Conservation (phyloP, 306 rosid species). For the Vigna reflexopilosa region DNA sequence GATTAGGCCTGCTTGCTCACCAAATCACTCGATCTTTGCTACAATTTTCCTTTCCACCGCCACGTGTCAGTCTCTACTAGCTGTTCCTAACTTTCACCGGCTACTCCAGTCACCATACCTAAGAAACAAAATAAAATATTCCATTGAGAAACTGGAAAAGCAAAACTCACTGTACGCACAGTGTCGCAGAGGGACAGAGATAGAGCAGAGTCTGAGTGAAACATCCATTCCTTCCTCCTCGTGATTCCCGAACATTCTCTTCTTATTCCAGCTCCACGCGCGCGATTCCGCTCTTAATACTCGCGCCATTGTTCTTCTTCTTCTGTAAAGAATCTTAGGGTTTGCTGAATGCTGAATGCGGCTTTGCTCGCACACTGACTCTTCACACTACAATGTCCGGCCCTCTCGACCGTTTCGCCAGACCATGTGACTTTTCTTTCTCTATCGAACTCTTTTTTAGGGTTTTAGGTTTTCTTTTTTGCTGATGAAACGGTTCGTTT, state of each 20-base stretch:
- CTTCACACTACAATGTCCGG: conserved; percentile 62
- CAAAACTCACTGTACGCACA: not conserved
- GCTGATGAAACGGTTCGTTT: not conserved
- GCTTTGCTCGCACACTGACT: conserved; percentile 41
- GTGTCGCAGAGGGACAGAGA: conserved; percentile 20
- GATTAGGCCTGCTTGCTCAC: conserved; percentile 25
- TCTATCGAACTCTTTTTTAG: not conserved
- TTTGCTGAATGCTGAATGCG: conserved; percentile 50
- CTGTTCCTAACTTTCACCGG: conserved; percentile 22
- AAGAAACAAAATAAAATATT: not conserved
- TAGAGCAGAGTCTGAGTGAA: conserved; percentile 41
- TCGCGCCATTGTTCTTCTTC: not conserved
- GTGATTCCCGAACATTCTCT: conserved; percentile 51
- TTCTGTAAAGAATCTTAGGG: conserved; percentile 38
- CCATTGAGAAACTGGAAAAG: conserved; percentile 8
- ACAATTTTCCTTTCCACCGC: not conserved
- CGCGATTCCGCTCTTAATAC: not conserved
- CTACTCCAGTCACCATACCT: not conserved
- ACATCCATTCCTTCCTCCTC: conserved; percentile 26
- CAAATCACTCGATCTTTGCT: not conserved
- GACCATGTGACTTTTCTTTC: conserved; percentile 69
- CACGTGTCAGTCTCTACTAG: conserved; percentile 25
- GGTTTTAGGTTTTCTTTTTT: not conserved
- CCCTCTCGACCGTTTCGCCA: conserved; percentile 78
- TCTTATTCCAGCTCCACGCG: conserved; percentile 17